Base-by-base conservation (phyloP, 345 rosid genomes). In the Erucastrum elatum region DNA sequence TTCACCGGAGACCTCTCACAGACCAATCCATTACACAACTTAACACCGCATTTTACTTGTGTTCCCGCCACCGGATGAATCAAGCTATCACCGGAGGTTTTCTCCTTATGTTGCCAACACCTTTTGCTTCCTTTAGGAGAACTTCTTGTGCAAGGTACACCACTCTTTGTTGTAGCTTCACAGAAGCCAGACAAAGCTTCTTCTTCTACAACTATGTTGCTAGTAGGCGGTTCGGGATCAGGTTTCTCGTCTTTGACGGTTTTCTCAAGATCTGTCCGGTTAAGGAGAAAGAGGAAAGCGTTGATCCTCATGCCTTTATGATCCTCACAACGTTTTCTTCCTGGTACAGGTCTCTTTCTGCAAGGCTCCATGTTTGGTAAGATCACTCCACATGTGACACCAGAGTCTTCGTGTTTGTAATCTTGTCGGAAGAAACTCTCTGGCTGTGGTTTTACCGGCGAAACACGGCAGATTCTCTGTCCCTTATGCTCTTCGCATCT, bases 401-500 rank as follows among this genome's bases (percentile, higher is more conserved):
- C 66, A 11, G 59, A 63, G 16, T 53, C 10, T 29, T 72, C 26
- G 8, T 64, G 21, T n/a, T 13, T 69, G 8, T 65, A 21, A 15
- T 10, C 27, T 30, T 58, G 37, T 25, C 25, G 60, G 65, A 39
- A 56, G 77, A 82, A 30, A 30, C 30, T 35, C 75, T 68, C 75
- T 0, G 71, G 67, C 16, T 68, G 15, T 62, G 27, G 29, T 65
- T 75, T 75, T 10, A 30, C 46, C 0, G 79, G 77, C 3, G 83
- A 75, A 65, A 80, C 83, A 55, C 80, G 77, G 60, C 53, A 72
- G 67, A 78, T 59, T 85, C 86, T 82, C 87, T 77, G 88, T 39
- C 94, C 91, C 76, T 88, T 89, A 72, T 92, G 96, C 68, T 84
- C 82, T 15, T 80, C 35, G 29, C 98, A 94, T 79, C 97, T 89